Evolutionary conservation across 805 yeast genomes (phyloP), one percentile per base, ranked within the genome.

Genomic region (Diddensiella transvaalensis): DNA sequence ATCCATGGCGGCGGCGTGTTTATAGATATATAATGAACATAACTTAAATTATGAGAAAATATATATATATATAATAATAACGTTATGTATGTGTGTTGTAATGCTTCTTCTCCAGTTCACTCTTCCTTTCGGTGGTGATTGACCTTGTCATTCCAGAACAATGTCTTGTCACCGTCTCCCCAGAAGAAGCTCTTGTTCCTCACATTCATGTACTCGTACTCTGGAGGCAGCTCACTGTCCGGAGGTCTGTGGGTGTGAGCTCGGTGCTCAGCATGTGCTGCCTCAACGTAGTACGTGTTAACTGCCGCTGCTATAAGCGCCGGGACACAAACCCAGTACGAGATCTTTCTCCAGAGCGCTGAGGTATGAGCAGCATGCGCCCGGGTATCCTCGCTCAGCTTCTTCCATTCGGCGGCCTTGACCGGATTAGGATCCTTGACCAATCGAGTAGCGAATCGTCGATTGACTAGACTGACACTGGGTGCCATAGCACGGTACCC

Each of bases 131-230:
- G 54, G 76, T 87, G 87, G 79, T 96, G 87, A 86, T 91, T 91
- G 66, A 86, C 79, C 63, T 80, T 85, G 46, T 87, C 77, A 77
- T 88, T 88, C 99, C 99, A 93, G 85, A 93, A 93, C 67, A 85
- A 74, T 55, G 98, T 88, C 80, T 87, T 83, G 78, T 90, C 96
- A 68, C 99, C 98, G 67, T 93, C 91, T 67, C 99, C 99, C 98
- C 98, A 93, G 84, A 89, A 91, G 80, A 80, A 91, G 52, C 85
- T 83, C 70, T 81, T 83, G 66, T 69, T 67, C 81, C 98, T 87
- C 61, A 89, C 70, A 79, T 93, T 93, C 78, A 85, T 90, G 81
- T 80, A 93, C 62, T 83, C 90, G 76, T 87, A 87, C 72, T 85
- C 93, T 53, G 69, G 73, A 64, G 97, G 97, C 89, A 96, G 87